phyloP scores from a whole-genome alignment of 202 grass and related monocot genomes.

The Saccharum hybrid region DNA sequence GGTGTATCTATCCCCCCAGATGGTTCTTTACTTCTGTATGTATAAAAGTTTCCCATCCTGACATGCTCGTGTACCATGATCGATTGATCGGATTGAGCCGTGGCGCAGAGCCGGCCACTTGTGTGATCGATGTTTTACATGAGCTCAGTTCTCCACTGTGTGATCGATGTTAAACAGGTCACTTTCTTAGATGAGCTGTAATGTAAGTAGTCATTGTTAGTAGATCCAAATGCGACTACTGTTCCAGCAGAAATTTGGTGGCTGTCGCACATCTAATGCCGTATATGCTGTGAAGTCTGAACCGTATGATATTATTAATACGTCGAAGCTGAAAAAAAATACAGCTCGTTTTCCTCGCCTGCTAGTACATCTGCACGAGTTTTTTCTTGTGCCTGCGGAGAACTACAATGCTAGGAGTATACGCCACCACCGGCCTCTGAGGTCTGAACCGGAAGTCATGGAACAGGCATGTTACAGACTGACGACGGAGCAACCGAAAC shows the following conservation, averaged over 20 bases:
- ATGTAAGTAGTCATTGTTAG: slow-evolving; percentile 13
- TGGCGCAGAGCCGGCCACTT: neutral
- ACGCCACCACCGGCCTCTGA: neutral
- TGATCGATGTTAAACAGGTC: neutral
- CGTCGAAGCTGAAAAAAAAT: neutral
- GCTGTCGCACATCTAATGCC: neutral
- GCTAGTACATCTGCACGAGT: neutral
- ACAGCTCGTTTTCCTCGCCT: slow-evolving; percentile 13
- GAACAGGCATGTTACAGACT: slow-evolving; percentile 24
- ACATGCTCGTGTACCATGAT: neutral
- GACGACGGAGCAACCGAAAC: slow-evolving; percentile 10
- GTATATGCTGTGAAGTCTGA: slow-evolving; percentile 16
- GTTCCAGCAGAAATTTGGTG: neutral
- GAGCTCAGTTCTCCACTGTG: neutral
- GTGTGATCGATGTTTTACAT: neutral
- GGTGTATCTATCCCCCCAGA: neutral
- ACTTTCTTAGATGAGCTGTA: slow-evolving; percentile 11
- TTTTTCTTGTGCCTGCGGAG: neutral
- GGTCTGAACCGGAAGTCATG: neutral
- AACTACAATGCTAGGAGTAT: neutral
- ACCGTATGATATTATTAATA: slow-evolving; percentile 37
- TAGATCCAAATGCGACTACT: neutral
- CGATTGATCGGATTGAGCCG: neutral
- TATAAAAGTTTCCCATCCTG: neutral
- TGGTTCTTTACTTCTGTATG: neutral